Conservation (phyloP, 2,329 filamentous ascomycete genomes). For the Apiospora arundinis region DNA sequence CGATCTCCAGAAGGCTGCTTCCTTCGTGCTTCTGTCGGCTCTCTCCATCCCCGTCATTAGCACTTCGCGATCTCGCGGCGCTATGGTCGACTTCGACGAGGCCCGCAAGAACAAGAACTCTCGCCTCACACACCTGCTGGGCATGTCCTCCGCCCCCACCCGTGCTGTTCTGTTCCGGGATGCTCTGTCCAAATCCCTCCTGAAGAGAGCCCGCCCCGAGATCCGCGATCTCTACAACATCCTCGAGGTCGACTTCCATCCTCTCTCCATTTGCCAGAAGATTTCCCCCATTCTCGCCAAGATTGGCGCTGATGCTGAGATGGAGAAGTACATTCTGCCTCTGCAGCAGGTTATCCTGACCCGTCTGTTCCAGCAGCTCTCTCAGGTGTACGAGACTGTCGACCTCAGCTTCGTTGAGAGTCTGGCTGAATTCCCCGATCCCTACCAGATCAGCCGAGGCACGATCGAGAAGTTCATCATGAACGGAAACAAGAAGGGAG, state of each 20-base stretch:
- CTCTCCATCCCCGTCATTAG: constrained; percentile 99
- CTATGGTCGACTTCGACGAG: constrained; percentile 95
- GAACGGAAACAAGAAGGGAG: constrained; percentile 99
- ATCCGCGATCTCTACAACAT: constrained; percentile 99
- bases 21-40: constrained; percentile 92
- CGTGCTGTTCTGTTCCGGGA: constrained; percentile 94
- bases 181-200: constrained; percentile 90
- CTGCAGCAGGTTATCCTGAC: constrained; percentile 99
- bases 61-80: constrained; percentile 93
- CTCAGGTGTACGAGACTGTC: constrained; percentile 98
- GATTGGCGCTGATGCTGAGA: constrained; percentile 92
- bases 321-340: constrained; percentile 95
- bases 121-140: constrained; percentile 91
- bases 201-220: constrained; percentile 91
- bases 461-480: constrained; percentile 99
- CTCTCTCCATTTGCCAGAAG: constrained; percentile 97
- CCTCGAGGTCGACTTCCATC: constrained; percentile 98
- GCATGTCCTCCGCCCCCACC: constrained; percentile 89
- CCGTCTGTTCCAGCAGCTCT: constrained; percentile 97
- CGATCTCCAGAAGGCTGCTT: constrained; percentile 92
- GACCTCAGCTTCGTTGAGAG: constrained; percentile 92
- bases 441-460: constrained; percentile 87
- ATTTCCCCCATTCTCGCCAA: constrained; percentile 94
- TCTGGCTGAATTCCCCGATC: constrained; percentile 93
- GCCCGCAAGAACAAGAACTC: constrained; percentile 99